Evolutionary conservation across 805 yeast species (phyloP).

Genomic region (Kuraishia molischiana): DNA sequence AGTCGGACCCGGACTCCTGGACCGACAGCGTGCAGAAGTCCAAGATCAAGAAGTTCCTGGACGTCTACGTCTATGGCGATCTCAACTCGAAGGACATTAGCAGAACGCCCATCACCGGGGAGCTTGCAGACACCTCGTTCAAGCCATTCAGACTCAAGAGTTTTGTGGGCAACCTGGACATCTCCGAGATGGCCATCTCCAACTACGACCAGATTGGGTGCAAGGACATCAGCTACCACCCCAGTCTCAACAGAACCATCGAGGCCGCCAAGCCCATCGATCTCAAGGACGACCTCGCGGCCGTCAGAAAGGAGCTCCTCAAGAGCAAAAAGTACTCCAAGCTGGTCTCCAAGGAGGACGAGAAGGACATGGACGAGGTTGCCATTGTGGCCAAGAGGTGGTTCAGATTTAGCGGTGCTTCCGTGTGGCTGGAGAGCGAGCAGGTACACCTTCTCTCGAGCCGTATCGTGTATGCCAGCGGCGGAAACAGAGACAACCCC

Average conservation of each 20-base stretch:
- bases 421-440: slow-evolving; percentile 42
- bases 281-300: background rate
- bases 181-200: background rate
- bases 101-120: background rate
- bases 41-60: background rate
- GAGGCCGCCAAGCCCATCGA: background rate
- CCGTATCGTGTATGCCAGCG: slow-evolving; percentile 28
- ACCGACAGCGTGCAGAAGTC: background rate
- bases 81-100: slow-evolving; percentile 1
- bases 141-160: background rate
- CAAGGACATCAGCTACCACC: background rate
- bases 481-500: slow-evolving; percentile 22
- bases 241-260: background rate
- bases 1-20: background rate
- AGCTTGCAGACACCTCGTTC: background rate
- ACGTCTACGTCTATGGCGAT: background rate
- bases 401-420: slow-evolving; percentile 39
- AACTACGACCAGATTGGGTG: background rate
- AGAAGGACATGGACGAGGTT: background rate
- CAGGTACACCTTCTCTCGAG: slow-evolving; percentile 38
- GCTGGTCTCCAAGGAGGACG: slow-evolving; percentile 1
- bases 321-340: background rate
- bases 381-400: slow-evolving; percentile 15
- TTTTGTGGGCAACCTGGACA: slow-evolving; percentile 1
- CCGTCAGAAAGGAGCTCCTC: slow-evolving; percentile 1